These are phyloP conservation scores for Copromyces sp. DNA, from an alignment of 495 filamentous ascomycete species.

Conservation along the genomic window DNA sequence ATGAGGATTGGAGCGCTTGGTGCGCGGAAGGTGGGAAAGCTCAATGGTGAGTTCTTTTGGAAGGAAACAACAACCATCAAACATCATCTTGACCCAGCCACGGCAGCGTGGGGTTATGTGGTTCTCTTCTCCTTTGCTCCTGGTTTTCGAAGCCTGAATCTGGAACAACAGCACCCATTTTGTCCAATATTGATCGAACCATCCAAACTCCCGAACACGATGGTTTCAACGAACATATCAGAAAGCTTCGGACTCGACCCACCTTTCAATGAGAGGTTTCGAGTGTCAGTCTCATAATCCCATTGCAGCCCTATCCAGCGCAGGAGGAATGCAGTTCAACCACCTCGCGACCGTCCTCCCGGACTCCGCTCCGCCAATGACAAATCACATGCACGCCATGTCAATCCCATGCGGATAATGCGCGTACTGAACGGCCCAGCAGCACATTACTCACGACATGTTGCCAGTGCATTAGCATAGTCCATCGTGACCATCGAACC, in stretches of 20 bases:
- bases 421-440: too few species aligned
- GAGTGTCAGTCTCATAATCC: too few species aligned
- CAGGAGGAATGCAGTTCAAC: neutral
- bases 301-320: neutral
- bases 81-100: too few species aligned
- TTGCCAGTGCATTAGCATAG: too few species aligned
- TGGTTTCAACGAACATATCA: neutral
- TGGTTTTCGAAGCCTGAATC: neutral
- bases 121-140: neutral
- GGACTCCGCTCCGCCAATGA: neutral
- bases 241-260: neutral
- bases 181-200: neutral
- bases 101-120: neutral
- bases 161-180: neutral
- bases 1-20: neutral
- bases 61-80: neutral
- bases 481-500: too few species aligned
- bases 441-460: too few species aligned
- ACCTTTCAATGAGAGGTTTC: neutral
- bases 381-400: neutral
- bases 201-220: neutral
- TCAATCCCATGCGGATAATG: neutral
- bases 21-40: neutral
- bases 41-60: neutral
- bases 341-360: neutral